Base-by-base conservation (phyloP, 306 rosid genomes). In the Citrullus mucosospermus region DNA sequence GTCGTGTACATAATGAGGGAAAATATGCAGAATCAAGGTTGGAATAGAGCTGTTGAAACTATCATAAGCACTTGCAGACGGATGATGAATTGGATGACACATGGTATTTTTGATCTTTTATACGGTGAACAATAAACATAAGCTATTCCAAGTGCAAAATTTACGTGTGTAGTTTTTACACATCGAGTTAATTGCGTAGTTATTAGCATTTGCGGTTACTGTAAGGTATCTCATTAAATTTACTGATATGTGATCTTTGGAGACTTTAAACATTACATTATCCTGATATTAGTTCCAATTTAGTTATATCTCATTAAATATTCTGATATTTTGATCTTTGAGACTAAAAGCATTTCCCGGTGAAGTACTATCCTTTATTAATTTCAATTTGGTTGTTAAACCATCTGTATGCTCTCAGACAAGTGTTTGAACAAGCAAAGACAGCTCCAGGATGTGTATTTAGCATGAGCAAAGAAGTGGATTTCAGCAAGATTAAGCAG, bases 351-450 rank as follows among this genome's bases (percentile, higher is more conserved):
- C 41, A 8, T 43, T 51, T 67, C 15, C 9, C 30, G 43, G 71
- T 62, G n/a, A 17, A 13, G 43, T 79, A 57, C 53, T 13, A 39
- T 20, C 54, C 75, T 70, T 14, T 30, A 48, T 34, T 57, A 38
- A 68, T 82, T 69, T 78, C 68, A 36, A 25, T 43, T 6, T 82
- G 76, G 76, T 65, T 56, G 61, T 81, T 18, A 65, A 75, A 34
- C 71, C 75, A 58, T 20, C 48, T 74, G 18, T 75, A 4, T 81
- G 56, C 34, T 65, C 68, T 44, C 90, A 95, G 99, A 17, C 88
- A 79, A 85, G 97, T 93, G 69, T 95, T 95, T 79, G 97, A 91
- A 84, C 93, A 85, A 82, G 97, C 90, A 78, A 91, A 88, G 83
- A 89, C 78, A 76, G 80, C 89, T 66, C 86, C 90, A 44, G 93